These are phyloP conservation scores for Tulasnella sp. DNA, from an alignment of 768 basidiomycete genomes.

Conservation along the genomic window DNA sequence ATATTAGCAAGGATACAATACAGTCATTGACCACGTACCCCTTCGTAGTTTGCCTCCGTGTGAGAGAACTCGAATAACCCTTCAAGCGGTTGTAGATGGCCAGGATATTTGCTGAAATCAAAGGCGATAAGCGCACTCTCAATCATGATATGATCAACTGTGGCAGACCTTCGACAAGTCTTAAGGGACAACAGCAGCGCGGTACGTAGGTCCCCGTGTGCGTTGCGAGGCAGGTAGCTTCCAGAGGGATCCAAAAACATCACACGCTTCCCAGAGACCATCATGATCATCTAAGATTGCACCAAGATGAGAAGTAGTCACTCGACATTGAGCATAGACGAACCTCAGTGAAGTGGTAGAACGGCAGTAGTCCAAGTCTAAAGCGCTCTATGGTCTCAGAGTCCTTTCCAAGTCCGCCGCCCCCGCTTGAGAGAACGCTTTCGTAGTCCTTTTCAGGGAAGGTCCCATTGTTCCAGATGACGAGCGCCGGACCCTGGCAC, in stretches of 20 bases:
- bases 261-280: slow-evolving; percentile 26
- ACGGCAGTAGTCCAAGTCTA: slow-evolving; percentile 40
- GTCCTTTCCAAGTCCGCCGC: slow-evolving; percentile 34
- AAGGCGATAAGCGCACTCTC: too few species aligned
- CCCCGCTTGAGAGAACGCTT: slow-evolving; percentile 35
- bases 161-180: not conserved
- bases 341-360: slow-evolving; percentile 45
- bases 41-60: slow-evolving; percentile 27
- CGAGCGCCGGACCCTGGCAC: slow-evolving; percentile 30
- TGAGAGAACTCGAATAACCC: slow-evolving; percentile 34
- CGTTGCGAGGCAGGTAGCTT: slow-evolving; percentile 28
- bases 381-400: slow-evolving; percentile 39
- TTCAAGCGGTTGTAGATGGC: slow-evolving; percentile 32
- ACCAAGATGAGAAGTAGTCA: not conserved
- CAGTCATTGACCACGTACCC: slow-evolving; percentile 27
- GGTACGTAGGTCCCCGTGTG: slow-evolving; percentile 21
- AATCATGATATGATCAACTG: too few species aligned
- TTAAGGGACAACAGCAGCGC: slow-evolving; percentile 25
- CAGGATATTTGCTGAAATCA: slow-evolving; percentile 30
- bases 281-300: slow-evolving; percentile 25
- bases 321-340: slow-evolving; percentile 20
- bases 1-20: not conserved
- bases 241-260: slow-evolving; percentile 39
- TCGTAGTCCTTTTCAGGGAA: slow-evolving; percentile 36
- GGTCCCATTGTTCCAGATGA: slow-evolving; percentile 35